Evolutionary conservation across 2,329 filamentous ascomycete genomes (phyloP).

Genomic region (Leptographium galeiforme): DNA sequence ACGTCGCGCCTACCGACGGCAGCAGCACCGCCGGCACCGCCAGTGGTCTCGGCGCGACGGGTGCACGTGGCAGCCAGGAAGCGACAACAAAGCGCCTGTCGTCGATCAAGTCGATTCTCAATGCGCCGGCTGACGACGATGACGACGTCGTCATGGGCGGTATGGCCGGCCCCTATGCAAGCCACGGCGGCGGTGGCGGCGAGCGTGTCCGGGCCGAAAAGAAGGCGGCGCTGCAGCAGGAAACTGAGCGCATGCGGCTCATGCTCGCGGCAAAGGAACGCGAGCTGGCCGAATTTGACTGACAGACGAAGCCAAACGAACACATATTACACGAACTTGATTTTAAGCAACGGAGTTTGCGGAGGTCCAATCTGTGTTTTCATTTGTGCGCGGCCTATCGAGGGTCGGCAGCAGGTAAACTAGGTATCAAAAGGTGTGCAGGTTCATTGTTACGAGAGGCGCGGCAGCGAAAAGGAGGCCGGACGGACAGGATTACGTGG

Average conservation of each 20-base stretch:
- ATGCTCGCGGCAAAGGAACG: constrained; percentile 60
- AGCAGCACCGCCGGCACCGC: background rate
- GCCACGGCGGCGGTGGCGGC: background rate
- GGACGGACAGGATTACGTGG: background rate
- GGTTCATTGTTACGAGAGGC: background rate
- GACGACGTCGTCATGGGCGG: constrained; percentile 13
- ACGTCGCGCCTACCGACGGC: constrained; percentile 1
- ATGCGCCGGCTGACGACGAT: constrained; percentile 32
- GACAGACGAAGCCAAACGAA: background rate
- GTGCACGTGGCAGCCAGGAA: constrained; percentile 23
- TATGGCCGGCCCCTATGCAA: constrained; percentile 8
- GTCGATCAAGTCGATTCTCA: constrained; percentile 65
- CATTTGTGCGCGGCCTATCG: background rate
- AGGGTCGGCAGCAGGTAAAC: background rate
- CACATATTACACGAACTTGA: background rate
- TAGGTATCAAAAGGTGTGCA: background rate
- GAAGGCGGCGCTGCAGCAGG: constrained; percentile 51
- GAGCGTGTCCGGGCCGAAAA: constrained; percentile 33
- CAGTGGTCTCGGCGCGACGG: constrained; percentile 14
- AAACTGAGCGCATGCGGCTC: constrained; percentile 65
- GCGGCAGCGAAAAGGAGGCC: background rate
- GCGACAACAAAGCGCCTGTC: constrained; percentile 50
- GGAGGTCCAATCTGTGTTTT: background rate
- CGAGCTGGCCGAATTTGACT: constrained; percentile 42
- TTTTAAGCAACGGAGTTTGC: background rate